Evolutionary conservation across 1,284 basidiomycete species (phyloP).

Genomic region (Marasmius oreades): DNA sequence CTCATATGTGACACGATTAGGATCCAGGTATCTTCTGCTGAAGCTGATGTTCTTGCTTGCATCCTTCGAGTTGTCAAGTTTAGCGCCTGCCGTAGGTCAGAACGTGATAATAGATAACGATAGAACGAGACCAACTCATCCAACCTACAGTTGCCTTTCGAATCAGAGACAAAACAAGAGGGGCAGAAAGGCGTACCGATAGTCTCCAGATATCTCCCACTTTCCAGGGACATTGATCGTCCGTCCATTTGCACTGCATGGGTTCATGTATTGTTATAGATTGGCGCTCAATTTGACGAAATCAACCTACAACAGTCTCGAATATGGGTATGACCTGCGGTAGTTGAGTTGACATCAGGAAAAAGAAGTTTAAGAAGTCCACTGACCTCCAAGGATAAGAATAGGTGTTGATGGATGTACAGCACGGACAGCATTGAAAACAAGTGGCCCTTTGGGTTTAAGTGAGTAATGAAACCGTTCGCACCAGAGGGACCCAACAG

Average conservation of each 20-base stretch:
- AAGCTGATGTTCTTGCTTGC: slow-evolving; percentile 48
- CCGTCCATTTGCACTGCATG: slow-evolving; percentile 16
- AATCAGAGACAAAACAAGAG: too few relatives aligned
- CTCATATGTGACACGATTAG: slow-evolving; percentile 71
- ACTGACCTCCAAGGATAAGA: slow-evolving; percentile 69
- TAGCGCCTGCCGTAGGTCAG: slow-evolving; percentile 36
- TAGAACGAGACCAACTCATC: too few relatives aligned
- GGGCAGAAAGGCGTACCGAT: too few relatives aligned
- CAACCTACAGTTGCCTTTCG: too few relatives aligned
- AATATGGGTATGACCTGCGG: slow-evolving; percentile 68
- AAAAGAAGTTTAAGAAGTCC: neutral
- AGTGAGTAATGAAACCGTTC: slow-evolving; percentile 7
- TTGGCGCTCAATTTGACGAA: neutral
- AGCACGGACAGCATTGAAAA: slow-evolving; percentile 74
- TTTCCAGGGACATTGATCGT: slow-evolving; percentile 70
- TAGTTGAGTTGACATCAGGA: slow-evolving; percentile 1
- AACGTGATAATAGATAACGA: too few relatives aligned
- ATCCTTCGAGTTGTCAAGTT: slow-evolving; percentile 36
- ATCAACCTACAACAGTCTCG: slow-evolving; percentile 62
- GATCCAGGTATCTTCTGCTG: slow-evolving; percentile 68
- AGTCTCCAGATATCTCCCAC: slow-evolving; percentile 84
- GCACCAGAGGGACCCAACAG: neutral
- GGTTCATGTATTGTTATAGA: neutral
- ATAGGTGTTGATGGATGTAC: slow-evolving; percentile 75
- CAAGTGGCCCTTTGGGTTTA: slow-evolving; percentile 51